Evolutionary conservation across 192 early-diverging fungal genomes (phyloP).

Genomic region (Backusella tuberculispora): DNA sequence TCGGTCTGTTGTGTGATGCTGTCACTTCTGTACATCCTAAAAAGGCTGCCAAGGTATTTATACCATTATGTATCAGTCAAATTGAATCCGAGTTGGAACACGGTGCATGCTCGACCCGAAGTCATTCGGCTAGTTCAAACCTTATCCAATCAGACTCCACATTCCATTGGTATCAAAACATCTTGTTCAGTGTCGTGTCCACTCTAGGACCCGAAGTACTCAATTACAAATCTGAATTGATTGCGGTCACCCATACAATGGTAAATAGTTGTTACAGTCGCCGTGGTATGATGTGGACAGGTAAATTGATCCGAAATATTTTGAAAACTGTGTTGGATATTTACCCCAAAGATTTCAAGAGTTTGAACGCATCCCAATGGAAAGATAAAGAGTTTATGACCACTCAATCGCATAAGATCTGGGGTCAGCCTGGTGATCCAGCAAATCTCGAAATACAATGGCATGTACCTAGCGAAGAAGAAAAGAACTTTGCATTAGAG

Average conservation of each 20-base stretch:
- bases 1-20: constrained; percentile 56
- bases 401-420: constrained; percentile 69
- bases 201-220: constrained; percentile 54
- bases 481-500: constrained; percentile 69
- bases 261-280: constrained; percentile 57
- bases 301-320: constrained; percentile 56
- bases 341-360: constrained; percentile 65
- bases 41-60: constrained; percentile 55
- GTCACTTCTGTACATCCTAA: constrained; percentile 46
- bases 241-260: constrained; percentile 53
- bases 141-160: constrained; percentile 60
- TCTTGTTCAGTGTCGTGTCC: constrained; percentile 60
- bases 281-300: constrained; percentile 74
- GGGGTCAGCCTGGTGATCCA: constrained; percentile 68
- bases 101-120: constrained; percentile 61
- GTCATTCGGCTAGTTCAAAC: constrained; percentile 46
- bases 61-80: constrained; percentile 57
- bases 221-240: constrained; percentile 52
- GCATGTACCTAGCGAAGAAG: constrained; percentile 74
- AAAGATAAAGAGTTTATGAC: constrained; percentile 64
- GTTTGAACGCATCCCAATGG: constrained; percentile 57
- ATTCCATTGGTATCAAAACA: constrained; percentile 80
- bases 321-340: constrained; percentile 51
- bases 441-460: constrained; percentile 67
- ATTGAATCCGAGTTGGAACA: constrained; percentile 69